Percentiles rank a stretch among this genome's conserved stretches.
Conservation (phyloP, 257 asterid species). For the Solanum rostratum region DNA sequence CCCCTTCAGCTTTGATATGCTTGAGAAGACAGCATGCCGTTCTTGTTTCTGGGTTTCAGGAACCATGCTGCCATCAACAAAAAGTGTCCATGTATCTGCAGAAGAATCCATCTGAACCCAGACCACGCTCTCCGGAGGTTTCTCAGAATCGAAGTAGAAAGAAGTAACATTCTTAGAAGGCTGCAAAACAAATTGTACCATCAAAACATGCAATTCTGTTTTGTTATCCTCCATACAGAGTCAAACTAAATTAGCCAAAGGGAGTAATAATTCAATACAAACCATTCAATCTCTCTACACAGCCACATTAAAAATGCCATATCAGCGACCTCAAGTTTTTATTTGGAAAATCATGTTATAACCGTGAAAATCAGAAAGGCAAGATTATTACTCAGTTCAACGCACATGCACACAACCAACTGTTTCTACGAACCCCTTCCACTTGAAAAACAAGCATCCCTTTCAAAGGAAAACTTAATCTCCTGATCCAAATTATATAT, state of each 20-base stretch:
- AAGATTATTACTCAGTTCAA: not conserved
- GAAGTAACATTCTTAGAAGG: constrained; percentile 3
- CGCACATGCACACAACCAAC: not conserved
- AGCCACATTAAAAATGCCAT: not conserved
- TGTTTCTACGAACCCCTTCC: not conserved
- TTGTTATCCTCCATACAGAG: not conserved
- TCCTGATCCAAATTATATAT: not conserved
- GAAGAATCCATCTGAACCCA: constrained; percentile 6
- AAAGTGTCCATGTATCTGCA: constrained; percentile 6
- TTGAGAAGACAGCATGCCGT: constrained; percentile 9
- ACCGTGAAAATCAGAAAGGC: not conserved
- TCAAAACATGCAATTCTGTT: not conserved
- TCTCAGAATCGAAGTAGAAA: constrained; percentile 7
- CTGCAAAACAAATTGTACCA: constrained; percentile 1
- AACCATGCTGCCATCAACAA: not conserved
- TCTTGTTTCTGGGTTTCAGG: not conserved
- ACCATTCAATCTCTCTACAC: not conserved
- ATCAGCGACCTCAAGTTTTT: not conserved
- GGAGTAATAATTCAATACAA: not conserved
- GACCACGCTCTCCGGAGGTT: constrained; percentile 6
- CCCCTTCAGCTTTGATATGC: not conserved
- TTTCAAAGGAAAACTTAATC: not conserved
- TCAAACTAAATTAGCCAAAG: not conserved
- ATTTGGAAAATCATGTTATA: not conserved
- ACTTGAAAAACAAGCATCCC: not conserved